Base-by-base conservation (phyloP, 2,329 filamentous ascomycete genomes). In the Apiospora pterosperma region DNA sequence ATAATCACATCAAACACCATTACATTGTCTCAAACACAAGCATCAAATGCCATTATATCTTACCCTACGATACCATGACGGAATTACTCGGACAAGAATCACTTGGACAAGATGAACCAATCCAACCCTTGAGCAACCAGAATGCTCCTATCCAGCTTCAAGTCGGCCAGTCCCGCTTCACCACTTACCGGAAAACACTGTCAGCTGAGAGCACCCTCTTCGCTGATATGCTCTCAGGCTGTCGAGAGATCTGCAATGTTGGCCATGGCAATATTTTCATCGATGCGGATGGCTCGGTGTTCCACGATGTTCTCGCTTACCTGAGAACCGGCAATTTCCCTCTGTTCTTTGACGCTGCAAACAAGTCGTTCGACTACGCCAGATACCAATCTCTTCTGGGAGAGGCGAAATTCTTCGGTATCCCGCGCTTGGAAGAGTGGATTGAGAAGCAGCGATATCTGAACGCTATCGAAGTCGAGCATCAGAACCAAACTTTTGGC, bases 221-320 rank as follows among this genome's bases (percentile, higher is more conserved):
- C 64, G 60, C 58, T 19, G 63, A 64, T 0, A 65, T 71, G 3
- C 62, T 77, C 5, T 72, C 72, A 0, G 66, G 63, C 1, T 59
- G 68, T 8, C 73, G 70, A 68, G 42, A 67, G 41, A 67, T 72
- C 19, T 10, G 11, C 23, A 61, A 48, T 25, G 66, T 72, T 55
- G 41, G 62, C 7, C 73, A 79, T 31, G 76, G 74, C 0, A 72
- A 72, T 0, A 76, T 76, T 67, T 81, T 80, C 68, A 62, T 82
- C 23, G 78, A 81, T 63, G 69, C 76, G 0, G 76, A 81, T 52
- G 69, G 74, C 0, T 65, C 70, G 0, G 34, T 77, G 2, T 81
- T 81, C 64, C 62, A 71, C 14, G 70, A 80, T 60, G 68, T 79
- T 63, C 70, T 79, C 3, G 67, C 68, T 0, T 79, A 74, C 64